phyloP scores from a whole-genome alignment of 2,329 filamentous ascomycete genomes.

The Rhytidhysteron rufulum region DNA sequence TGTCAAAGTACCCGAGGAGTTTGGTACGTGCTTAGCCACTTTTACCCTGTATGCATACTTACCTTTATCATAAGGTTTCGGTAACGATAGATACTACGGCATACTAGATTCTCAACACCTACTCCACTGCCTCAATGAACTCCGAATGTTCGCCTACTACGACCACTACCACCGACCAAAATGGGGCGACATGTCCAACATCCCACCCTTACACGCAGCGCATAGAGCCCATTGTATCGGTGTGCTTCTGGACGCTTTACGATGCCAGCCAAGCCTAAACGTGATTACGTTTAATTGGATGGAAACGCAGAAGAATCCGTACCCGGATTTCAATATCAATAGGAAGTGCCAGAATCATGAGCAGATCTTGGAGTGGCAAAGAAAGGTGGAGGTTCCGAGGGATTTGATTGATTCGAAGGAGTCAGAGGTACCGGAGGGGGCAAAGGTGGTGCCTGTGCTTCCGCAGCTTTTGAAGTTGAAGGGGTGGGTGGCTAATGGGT shows the following conservation, averaged over 20 bases:
- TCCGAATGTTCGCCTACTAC: background rate
- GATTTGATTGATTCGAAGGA: background rate
- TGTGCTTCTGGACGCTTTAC: background rate
- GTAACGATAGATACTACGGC: background rate
- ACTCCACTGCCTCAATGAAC: background rate
- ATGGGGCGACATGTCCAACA: background rate
- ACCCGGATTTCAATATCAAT: background rate
- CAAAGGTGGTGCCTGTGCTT: background rate
- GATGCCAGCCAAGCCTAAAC: background rate
- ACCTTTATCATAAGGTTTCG: background rate
- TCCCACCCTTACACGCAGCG: background rate
- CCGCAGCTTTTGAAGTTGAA: background rate
- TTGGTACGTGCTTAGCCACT: background rate
- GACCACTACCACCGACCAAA: background rate
- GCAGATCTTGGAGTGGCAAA: slow-evolving; percentile 1
- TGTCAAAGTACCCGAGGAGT: slow-evolving; percentile 7
- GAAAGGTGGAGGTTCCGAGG: background rate
- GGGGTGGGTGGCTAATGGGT: background rate
- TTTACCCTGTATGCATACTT: too few species aligned
- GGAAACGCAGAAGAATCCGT: background rate
- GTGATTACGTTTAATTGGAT: background rate
- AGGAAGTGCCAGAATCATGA: background rate
- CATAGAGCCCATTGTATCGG: background rate
- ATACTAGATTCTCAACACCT: background rate
- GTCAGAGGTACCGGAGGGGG: background rate